A percentile compares a stretch with the other conserved stretches of the same genome.
Conservation (phyloP, 1,284 basidiomycete species). For the Cryptococcus sp. region DNA sequence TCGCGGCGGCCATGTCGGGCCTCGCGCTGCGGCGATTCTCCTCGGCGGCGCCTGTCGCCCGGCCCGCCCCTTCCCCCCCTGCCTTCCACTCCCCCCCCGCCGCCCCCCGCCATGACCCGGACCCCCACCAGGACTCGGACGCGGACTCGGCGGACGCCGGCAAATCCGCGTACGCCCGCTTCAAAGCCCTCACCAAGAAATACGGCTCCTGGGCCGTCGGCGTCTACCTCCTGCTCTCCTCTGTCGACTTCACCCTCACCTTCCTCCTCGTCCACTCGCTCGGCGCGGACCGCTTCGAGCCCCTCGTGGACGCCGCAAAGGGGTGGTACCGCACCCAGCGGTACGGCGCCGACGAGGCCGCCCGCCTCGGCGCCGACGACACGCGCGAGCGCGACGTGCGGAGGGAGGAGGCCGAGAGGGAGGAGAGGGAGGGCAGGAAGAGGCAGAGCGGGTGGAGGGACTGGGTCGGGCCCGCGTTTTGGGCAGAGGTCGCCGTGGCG, state of each 20-base stretch:
- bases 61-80: not conserved
- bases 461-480: constrained; percentile 52
- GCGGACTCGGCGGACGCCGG: constrained; percentile 55
- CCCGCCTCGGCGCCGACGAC: constrained; percentile 15
- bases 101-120: not conserved
- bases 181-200: constrained; percentile 81
- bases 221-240: constrained; percentile 70
- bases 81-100: not conserved
- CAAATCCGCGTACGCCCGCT: constrained; percentile 50
- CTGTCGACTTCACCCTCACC: constrained; percentile 73
- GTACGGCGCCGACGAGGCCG: constrained; percentile 33
- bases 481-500: constrained; percentile 87
- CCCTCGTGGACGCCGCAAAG: constrained; percentile 62
- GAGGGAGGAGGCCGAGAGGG: constrained; percentile 11
- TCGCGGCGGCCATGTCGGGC: not conserved
- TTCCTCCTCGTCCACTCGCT: constrained; percentile 81
- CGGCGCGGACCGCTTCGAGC: constrained; percentile 84
- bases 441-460: constrained; percentile 18
- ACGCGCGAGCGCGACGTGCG: constrained; percentile 12
- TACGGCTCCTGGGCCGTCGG: constrained; percentile 92
- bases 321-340: constrained; percentile 32
- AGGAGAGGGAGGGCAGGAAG: constrained; percentile 11
- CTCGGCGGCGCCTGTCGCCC: not conserved
- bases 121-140: constrained; percentile 25
- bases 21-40: not conserved